Evolutionary conservation across 768 basidiomycete genomes (phyloP).

Genomic region (Tricholoma sp.): DNA sequence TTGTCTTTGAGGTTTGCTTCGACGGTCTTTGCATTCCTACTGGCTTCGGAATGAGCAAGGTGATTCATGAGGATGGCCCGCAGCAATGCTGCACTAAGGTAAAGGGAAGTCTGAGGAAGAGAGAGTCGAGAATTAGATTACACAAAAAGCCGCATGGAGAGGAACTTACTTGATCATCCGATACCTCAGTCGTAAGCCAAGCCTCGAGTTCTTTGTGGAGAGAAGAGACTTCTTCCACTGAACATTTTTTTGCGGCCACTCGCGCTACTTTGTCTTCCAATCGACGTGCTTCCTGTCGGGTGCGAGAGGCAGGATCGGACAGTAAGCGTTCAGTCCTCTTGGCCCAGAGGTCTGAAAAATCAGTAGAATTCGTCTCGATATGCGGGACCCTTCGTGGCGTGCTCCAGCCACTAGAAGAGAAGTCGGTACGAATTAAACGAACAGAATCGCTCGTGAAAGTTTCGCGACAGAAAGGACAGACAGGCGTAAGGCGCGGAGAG

Average conservation of each 20-base stretch:
- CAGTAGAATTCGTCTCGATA: constrained; percentile 42
- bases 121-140: neutral
- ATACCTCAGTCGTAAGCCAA: constrained; percentile 62
- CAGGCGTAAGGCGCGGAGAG: constrained; percentile 59
- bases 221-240: constrained; percentile 76
- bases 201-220: constrained; percentile 77
- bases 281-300: constrained; percentile 53
- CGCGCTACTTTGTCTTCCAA: constrained; percentile 76
- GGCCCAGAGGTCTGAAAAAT: constrained; percentile 35
- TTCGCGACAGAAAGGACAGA: constrained; percentile 84
- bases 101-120: constrained; percentile 43
- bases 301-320: constrained; percentile 36
- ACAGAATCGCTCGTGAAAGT: constrained; percentile 59
- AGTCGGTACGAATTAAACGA: constrained; percentile 79
- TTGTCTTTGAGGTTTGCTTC: constrained; percentile 61
- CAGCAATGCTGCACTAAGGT: constrained; percentile 72
- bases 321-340: constrained; percentile 46
- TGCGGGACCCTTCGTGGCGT: constrained; percentile 56
- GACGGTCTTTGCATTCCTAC: constrained; percentile 56
- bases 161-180: constrained; percentile 59
- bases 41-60: constrained; percentile 72
- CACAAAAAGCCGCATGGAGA: constrained; percentile 14
- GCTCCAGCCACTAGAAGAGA: constrained; percentile 61
- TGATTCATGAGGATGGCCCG: constrained; percentile 83
- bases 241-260: constrained; percentile 81